These are phyloP conservation scores for Tylopilus subfusipes DNA, from an alignment of 768 basidiomycete species.

Conservation along the genomic window DNA sequence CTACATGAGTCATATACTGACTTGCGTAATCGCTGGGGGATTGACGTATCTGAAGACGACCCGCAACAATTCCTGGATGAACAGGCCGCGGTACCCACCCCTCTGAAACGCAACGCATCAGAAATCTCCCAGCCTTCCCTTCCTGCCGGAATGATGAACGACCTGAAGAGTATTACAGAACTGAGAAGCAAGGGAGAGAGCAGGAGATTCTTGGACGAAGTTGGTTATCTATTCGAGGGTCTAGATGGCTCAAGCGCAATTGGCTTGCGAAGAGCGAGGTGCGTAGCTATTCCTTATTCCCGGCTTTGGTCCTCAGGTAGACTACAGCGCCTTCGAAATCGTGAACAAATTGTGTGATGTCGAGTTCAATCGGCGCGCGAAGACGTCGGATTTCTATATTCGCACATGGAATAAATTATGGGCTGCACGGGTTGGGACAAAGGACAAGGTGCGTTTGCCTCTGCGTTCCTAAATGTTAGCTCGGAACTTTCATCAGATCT, in stretches of 20 bases:
- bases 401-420: slow-evolving; percentile 67
- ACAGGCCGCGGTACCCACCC: background rate
- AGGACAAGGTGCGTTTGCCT: slow-evolving; percentile 50
- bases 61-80: slow-evolving; percentile 36
- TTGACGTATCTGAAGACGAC: slow-evolving; percentile 77
- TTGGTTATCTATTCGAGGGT: slow-evolving; percentile 83
- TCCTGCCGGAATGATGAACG: slow-evolving; percentile 64
- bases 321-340: slow-evolving; percentile 67
- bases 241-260: slow-evolving; percentile 51
- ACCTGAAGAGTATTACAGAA: slow-evolving; percentile 77
- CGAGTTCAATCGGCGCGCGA: slow-evolving; percentile 78
- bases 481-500: slow-evolving; percentile 40
- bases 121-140: slow-evolving; percentile 39
- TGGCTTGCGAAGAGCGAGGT: slow-evolving; percentile 69
- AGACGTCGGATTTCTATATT: slow-evolving; percentile 67
- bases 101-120: slow-evolving; percentile 25
- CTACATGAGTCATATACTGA: slow-evolving; percentile 73
- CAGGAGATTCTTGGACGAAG: slow-evolving; percentile 76
- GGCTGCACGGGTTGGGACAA: slow-evolving; percentile 54
- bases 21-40: slow-evolving; percentile 74
- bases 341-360: slow-evolving; percentile 66
- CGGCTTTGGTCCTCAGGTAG: background rate
- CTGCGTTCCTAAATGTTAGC: background rate
- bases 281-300: background rate
- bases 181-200: slow-evolving; percentile 77